A percentile compares a stretch with the other conserved stretches of the same genome.
Evolutionary conservation across 176 grass and related monocot genomes (phyloP).

Genomic region (Aegilops longissima): DNA sequence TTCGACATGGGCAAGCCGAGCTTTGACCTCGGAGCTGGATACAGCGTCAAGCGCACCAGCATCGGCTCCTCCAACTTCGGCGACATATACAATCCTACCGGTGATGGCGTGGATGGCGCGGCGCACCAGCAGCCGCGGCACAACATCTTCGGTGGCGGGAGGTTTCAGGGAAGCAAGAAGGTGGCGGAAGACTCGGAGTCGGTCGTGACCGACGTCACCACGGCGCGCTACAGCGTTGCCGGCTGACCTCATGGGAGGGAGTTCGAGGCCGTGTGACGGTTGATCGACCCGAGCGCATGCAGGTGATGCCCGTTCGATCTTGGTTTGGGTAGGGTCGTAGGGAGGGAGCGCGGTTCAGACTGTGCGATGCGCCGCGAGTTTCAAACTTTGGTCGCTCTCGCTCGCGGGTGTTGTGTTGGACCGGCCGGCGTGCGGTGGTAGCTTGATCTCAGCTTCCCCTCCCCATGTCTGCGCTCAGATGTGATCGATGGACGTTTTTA

Average conservation of each 20-base stretch:
- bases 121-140: slow-evolving; percentile 41
- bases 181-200: slow-evolving; percentile 47
- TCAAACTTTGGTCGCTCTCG: not conserved
- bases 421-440: not conserved
- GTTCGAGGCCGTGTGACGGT: slow-evolving; percentile 28
- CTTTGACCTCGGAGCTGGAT: slow-evolving; percentile 52
- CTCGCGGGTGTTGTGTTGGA: not conserved
- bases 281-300: not conserved
- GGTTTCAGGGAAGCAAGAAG: slow-evolving; percentile 41
- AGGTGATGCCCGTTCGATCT: not conserved
- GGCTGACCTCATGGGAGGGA: slow-evolving; percentile 26
- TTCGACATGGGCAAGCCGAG: slow-evolving; percentile 65
- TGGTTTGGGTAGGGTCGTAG: not conserved
- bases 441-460: not conserved
- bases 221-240: slow-evolving; percentile 19
- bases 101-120: not conserved
- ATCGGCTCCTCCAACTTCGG: slow-evolving; percentile 67
- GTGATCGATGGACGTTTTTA: not conserved
- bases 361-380: not conserved
- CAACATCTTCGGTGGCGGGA: slow-evolving; percentile 37
- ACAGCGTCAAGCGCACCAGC: slow-evolving; percentile 45
- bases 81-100: slow-evolving; percentile 38
- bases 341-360: not conserved
- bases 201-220: slow-evolving; percentile 47
- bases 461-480: not conserved